Evolutionary conservation across 306 rosid genomes (phyloP).

Genomic region (Vigna mungo): DNA sequence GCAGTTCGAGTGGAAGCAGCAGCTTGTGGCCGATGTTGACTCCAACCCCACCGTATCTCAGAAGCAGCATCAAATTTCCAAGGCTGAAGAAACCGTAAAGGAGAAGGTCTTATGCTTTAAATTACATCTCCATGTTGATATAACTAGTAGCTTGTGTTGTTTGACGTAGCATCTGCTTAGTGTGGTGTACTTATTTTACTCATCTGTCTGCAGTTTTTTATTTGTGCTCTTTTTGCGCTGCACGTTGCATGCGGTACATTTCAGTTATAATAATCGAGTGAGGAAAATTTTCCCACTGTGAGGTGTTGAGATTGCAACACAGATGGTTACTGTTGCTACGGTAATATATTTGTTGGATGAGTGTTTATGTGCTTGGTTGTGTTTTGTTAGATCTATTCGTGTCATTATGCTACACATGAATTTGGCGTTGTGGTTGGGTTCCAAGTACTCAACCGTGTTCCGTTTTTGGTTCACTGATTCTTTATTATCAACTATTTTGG

Average conservation of each 20-base stretch:
- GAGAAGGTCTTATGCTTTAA: conserved; percentile 68
- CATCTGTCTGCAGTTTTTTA: conserved; percentile 4
- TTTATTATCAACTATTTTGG: background rate
- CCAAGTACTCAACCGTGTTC: background rate
- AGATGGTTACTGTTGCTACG: background rate
- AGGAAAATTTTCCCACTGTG: background rate
- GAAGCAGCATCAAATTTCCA: conserved; percentile 69
- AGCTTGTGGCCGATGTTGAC: conserved; percentile 71
- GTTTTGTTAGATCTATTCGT: conserved; percentile 18
- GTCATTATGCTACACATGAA: conserved; percentile 7
- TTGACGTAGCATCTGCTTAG: background rate
- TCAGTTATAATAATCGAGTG: background rate
- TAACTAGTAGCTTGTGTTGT: conserved; percentile 15
- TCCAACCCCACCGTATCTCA: conserved; percentile 54
- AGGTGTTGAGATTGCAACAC: background rate
- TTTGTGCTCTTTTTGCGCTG: conserved; percentile 28
- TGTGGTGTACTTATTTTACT: background rate
- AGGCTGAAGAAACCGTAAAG: conserved; percentile 71
- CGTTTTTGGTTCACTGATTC: background rate
- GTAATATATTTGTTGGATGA: background rate
- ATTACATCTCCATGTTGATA: background rate
- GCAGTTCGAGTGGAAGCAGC: conserved; percentile 94
- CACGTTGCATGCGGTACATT: background rate
- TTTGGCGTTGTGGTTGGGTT: background rate
- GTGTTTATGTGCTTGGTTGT: background rate